phyloP scores from a whole-genome alignment of 345 rosid species.

The Brassica carinata region DNA sequence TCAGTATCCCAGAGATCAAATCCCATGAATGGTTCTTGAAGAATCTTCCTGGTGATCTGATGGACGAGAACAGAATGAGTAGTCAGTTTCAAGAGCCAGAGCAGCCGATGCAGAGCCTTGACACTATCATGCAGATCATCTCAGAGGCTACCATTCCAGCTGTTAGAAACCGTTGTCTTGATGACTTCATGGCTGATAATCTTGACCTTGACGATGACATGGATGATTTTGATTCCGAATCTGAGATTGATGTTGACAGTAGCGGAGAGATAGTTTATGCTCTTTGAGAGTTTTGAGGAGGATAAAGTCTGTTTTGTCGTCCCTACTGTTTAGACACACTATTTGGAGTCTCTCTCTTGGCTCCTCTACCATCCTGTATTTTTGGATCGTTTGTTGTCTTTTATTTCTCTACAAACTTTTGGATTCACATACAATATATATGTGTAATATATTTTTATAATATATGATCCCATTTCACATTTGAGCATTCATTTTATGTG shows the following conservation, averaged over 20 bases:
- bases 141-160: conserved; percentile 89
- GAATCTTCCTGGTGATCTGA: conserved; percentile 80
- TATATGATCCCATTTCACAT: neutral
- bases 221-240: conserved; percentile 85
- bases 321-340: conserved; percentile 27
- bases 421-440: conserved; percentile 28
- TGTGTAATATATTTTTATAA: conserved; percentile 15
- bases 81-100: conserved; percentile 76
- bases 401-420: conserved; percentile 11
- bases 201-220: conserved; percentile 64
- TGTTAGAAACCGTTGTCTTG: conserved; percentile 47
- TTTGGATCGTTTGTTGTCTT: conserved; percentile 20
- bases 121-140: conserved; percentile 90
- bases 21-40: conserved; percentile 82
- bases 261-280: conserved; percentile 92
- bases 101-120: conserved; percentile 81
- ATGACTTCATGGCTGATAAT: conserved; percentile 50
- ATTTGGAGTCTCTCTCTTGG: conserved; percentile 29
- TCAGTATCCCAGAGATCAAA: conserved; percentile 75
- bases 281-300: conserved; percentile 29
- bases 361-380: conserved; percentile 19
- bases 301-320: conserved; percentile 19
- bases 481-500: neutral
- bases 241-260: conserved; percentile 88
- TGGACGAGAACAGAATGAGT: conserved; percentile 61